Base-by-base conservation (phyloP, 2,329 filamentous ascomycete species). In the Fusarium ramigenum region DNA sequence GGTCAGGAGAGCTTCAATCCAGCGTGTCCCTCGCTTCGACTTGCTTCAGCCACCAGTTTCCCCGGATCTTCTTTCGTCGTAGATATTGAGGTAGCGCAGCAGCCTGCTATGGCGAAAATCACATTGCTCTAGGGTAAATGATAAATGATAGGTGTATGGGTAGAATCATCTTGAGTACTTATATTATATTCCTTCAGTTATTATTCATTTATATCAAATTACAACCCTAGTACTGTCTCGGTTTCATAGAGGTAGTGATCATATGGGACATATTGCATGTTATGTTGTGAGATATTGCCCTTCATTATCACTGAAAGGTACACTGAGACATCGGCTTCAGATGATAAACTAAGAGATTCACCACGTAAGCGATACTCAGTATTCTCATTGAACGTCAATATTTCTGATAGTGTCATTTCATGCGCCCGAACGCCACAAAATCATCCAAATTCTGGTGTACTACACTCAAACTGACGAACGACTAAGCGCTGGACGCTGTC, bases 211-310 rank as follows among this genome's bases (percentile, higher is more conserved):
- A 9, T 18, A 16, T 25, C 15, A 18, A 0, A 23, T 43, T 9
- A 15, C 15, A 10, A 4, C 6, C 15, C 9, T 15, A 18, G 16
- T 23, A 21, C 19, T 47, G 9, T 11, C 14, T 30, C 5, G 16
- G 19, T 6, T 7, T 47, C 44, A 11, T 14, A 5, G n/a, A n/a
- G n/a, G n/a, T 47, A 6, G 15, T 19, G 44, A 30, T 36, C 3
- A 36, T 36, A 16, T 8, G n/a, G n/a, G n/a, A n/a, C n/a, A n/a
- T n/a, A n/a, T n/a, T n/a, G n/a, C n/a, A n/a, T n/a, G 9, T 32
- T 18, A 16, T 7, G 3, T 10, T 18, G 7, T 7, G 7, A 9
- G 21, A 12, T 18, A 8, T 9, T 10, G 10, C 9, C 10, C 7
- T n/a, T 49, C 21, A 6, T 4, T 23, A 23, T 49, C 21, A 23